Base-by-base conservation (phyloP, 2,329 filamentous ascomycete genomes). In the Colletotrichum tofieldiae region DNA sequence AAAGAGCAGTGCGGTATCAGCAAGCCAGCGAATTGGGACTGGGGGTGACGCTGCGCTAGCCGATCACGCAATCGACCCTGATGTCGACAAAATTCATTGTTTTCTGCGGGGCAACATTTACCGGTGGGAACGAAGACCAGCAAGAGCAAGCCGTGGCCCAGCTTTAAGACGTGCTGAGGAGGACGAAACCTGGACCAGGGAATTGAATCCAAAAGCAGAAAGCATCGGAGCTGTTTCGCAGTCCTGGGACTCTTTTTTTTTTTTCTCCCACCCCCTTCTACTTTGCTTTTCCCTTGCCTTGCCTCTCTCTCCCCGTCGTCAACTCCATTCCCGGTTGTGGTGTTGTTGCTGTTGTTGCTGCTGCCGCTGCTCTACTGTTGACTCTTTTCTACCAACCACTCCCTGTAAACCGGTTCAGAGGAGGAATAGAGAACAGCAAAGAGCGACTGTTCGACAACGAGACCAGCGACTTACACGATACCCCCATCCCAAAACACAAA, bases 41-140 rank as follows among this genome's bases (percentile, higher is more conserved):
- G 66, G 70, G 68, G 65, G 70, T 70, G 59, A 65, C 60, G 70
- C 70, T 72, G 70, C 78, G 76, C 77, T 81, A 80, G 75, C 73
- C 77, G 76, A 81, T 81, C 79, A 81, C 79, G 79, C 79, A 81
- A 81, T 81, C 78, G 73, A 75, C 75, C 67, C 71, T 67, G 67
- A 73, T 73, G 67, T 71, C 71, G 71, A 73, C 67, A 71, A 73
- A 73, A 73, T 71, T 72, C 62, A 58, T 67, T 73, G 71, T 72
- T 67, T 63, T 73, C 71, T 73, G 71, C 71, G 71, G 71, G 71
- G 71, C 71, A 45, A 67, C 43, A 55, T 49, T 62, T 29, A 18
- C 62, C 71, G 62, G 67, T 67, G 71, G 71, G 61, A 62, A 73
- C 71, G 55, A 60, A 23, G 20, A 37, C 54, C 52, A 59, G 39